Conservation (phyloP, 2,329 filamentous ascomycete species). For the Waltergamsia citrina region DNA sequence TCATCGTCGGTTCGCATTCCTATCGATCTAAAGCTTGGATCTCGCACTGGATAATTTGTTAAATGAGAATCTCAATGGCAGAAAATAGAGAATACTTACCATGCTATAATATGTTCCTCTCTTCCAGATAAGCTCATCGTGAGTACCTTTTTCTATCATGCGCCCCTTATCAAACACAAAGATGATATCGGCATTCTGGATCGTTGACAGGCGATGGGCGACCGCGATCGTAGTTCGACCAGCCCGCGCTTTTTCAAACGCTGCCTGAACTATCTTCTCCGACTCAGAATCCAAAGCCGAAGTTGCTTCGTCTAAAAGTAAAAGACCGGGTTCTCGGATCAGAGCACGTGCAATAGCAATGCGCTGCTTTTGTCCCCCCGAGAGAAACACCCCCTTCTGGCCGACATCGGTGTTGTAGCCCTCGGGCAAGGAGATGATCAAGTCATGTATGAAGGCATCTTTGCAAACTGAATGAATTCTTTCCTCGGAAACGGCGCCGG, state of each 20-base stretch:
- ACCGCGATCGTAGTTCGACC: constrained; percentile 88
- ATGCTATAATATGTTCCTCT: too few species aligned
- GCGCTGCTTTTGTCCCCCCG: constrained; percentile 89
- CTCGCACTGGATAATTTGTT: too few species aligned
- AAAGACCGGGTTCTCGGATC: constrained; percentile 82
- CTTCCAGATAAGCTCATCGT: too few species aligned
- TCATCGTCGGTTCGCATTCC: too few species aligned
- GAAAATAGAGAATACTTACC: too few species aligned
- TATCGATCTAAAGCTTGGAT: too few species aligned
- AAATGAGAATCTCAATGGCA: too few species aligned
- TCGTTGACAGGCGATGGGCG: constrained; percentile 82
- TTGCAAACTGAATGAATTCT: constrained; percentile 70
- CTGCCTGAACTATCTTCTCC: constrained; percentile 79
- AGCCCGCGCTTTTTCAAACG: constrained; percentile 75
- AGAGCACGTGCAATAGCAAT: constrained; percentile 88
- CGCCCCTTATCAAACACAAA: too few species aligned
- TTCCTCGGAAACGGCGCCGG: constrained; percentile 43
- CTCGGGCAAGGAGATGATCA: constrained; percentile 77
- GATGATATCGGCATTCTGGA: constrained; percentile 90
- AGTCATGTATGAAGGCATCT: constrained; percentile 90
- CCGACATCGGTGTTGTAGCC: constrained; percentile 82
- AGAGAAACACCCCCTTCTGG: constrained; percentile 75
- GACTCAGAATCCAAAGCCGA: constrained; percentile 41
- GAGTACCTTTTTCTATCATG: too few species aligned
- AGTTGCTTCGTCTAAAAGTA: constrained; percentile 28